Percentiles rank a stretch among this genome's conserved stretches.
Conservation (phyloP, 208 protist species). For the Naegleria fowleri region DNA sequence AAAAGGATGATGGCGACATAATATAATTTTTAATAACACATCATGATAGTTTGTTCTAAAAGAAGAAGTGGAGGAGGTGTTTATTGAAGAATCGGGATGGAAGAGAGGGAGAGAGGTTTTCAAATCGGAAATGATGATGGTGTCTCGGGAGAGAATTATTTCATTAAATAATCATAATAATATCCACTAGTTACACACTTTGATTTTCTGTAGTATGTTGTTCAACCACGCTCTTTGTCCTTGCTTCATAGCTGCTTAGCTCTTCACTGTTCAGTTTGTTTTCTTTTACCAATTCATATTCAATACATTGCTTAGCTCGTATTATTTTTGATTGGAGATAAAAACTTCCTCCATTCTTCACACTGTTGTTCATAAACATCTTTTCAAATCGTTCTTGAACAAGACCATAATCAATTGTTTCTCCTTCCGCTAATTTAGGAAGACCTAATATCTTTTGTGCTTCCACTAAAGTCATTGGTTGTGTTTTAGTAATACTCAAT, state of each 20-base stretch:
- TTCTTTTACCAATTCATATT: constrained; percentile 4
- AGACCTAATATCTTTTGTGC: constrained; percentile 1
- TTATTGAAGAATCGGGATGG: too few relatives aligned
- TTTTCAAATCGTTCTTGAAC: background rate
- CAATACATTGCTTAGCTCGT: constrained; percentile 1
- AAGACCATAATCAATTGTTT: background rate
- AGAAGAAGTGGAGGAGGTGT: too few relatives aligned
- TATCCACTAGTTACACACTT: background rate
- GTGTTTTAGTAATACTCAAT: background rate
- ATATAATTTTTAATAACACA: too few relatives aligned
- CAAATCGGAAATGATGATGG: too few relatives aligned
- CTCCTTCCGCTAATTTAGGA: background rate
- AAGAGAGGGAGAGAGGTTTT: too few relatives aligned
- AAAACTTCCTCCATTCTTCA: background rate
- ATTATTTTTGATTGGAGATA: constrained; percentile 14
- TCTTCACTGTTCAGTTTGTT: background rate
- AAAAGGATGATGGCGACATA: too few relatives aligned
- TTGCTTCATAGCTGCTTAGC: background rate
- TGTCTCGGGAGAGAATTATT: too few relatives aligned
- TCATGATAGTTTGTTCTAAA: too few relatives aligned
- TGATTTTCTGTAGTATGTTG: background rate
- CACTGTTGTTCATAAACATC: background rate
- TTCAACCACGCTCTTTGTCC: background rate
- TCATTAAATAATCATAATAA: too few relatives aligned
- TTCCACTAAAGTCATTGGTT: constrained; percentile 6